These are phyloP conservation scores for Aspergillus funiculosus DNA, from an alignment of 495 filamentous ascomycete genomes.

Conservation along the genomic window DNA sequence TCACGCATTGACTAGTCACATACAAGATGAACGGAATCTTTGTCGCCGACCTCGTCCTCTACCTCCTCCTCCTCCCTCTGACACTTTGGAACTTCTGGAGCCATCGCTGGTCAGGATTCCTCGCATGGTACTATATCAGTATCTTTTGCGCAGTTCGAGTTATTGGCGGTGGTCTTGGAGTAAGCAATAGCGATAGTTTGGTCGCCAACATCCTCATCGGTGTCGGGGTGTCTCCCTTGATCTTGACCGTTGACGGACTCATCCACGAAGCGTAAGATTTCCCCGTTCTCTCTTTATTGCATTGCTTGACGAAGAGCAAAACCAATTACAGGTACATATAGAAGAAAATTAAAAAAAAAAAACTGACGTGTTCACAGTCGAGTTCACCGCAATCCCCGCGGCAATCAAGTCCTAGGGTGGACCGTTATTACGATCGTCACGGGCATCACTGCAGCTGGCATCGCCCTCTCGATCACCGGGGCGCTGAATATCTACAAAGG, in stretches of 20 bases:
- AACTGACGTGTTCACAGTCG: neutral
- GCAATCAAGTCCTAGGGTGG: slow-evolving; percentile 26
- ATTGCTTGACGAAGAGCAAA: no score
- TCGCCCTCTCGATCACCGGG: slow-evolving; percentile 7
- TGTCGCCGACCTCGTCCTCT: slow-evolving; percentile 32
- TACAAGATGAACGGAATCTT: slow-evolving; percentile 27
- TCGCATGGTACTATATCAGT: slow-evolving; percentile 37
- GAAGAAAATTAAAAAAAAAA: neutral
- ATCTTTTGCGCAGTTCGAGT: slow-evolving; percentile 35
- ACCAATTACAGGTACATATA: neutral
- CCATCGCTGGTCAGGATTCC: slow-evolving; percentile 30
- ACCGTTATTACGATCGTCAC: slow-evolving; percentile 17
- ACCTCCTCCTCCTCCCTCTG: slow-evolving; percentile 26
- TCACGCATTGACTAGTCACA: no score
- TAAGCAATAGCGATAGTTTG: slow-evolving; percentile 18
- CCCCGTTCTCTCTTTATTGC: neutral
- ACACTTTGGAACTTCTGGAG: slow-evolving; percentile 26
- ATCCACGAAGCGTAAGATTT: slow-evolving; percentile 38
- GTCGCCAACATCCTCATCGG: slow-evolving; percentile 33
- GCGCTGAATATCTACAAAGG: slow-evolving; percentile 13
- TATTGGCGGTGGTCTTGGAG: slow-evolving; percentile 28
- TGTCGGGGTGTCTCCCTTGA: slow-evolving; percentile 40
- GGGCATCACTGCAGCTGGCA: slow-evolving; percentile 14
- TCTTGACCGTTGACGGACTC: slow-evolving; percentile 33
- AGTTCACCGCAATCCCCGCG: slow-evolving; percentile 16